Conservation (phyloP, 192 early-diverging fungal genomes). For the Coemansia sp. region DNA sequence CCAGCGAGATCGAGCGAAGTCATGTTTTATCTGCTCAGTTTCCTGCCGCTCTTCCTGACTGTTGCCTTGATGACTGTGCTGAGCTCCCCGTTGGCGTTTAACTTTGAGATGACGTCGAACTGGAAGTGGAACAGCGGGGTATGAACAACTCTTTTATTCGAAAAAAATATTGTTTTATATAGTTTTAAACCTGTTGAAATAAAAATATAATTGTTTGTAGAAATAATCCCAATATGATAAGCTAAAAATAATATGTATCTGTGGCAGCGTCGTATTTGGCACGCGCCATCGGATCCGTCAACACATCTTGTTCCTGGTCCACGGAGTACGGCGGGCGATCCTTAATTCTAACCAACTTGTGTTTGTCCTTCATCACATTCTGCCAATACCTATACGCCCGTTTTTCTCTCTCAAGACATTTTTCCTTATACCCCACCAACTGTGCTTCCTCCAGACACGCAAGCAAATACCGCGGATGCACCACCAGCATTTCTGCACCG, state of each 20-base stretch:
- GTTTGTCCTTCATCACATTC: conserved; percentile 24
- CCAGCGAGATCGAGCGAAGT: conserved; percentile 18
- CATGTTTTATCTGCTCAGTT: conserved; percentile 18
- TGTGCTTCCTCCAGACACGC: conserved; percentile 20
- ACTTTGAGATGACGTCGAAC: conserved; percentile 33
- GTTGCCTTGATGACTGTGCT: conserved; percentile 12
- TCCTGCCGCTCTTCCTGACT: conserved; percentile 18
- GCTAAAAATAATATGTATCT: conserved; percentile 30
- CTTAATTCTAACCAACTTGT: conserved; percentile 31
- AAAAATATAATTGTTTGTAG: not conserved
- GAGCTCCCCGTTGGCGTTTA: conserved; percentile 26
- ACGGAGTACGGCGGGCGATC: conserved; percentile 18
- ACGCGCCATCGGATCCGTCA: conserved; percentile 26
- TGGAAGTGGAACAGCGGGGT: conserved; percentile 12
- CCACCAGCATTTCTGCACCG: conserved; percentile 67
- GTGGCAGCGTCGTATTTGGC: conserved; percentile 14
- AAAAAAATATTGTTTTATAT: conserved; percentile 9
- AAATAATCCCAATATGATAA: not conserved
- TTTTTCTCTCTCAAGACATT: not conserved
- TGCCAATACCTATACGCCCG: conserved; percentile 42
- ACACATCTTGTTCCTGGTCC: conserved; percentile 23
- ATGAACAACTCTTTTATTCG: not conserved
- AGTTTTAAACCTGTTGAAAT: not conserved
- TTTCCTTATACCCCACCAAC: conserved; percentile 15
- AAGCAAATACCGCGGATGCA: conserved; percentile 71